Conservation (phyloP, 257 asterid genomes). For the Solanum medicagineum region DNA sequence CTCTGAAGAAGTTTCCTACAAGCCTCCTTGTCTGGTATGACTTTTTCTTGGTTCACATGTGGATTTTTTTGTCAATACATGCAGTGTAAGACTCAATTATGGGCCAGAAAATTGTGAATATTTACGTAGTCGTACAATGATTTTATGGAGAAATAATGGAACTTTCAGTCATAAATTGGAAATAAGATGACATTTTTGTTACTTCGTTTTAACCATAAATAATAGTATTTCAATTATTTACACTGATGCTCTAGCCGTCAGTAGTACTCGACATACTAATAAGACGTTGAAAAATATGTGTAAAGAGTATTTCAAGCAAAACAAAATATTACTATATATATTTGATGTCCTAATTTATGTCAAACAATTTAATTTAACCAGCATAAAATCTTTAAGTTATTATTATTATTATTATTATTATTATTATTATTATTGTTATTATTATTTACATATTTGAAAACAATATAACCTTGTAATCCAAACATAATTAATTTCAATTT, state of each 20-base stretch:
- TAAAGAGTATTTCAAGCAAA: neutral
- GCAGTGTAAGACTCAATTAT: neutral
- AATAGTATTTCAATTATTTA: neutral
- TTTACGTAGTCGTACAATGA: neutral
- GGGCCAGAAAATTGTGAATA: neutral
- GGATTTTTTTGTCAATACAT: neutral
- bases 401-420: no score
- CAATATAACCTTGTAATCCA: no score
- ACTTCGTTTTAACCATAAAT: neutral
- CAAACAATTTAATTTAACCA: no score
- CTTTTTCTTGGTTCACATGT: neutral
- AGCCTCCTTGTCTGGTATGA: neutral
- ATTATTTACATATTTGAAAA: no score
- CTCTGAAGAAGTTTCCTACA: neutral
- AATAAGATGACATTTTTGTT: neutral
- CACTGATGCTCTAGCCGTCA: neutral
- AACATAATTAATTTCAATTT: no score
- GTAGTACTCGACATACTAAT: neutral
- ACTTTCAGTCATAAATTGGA: neutral
- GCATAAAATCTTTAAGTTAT: no score
- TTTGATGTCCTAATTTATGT: no score
- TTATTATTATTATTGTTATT: no score
- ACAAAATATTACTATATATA: no score
- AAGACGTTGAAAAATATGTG: neutral
- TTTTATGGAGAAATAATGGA: neutral